Evolutionary conservation across 768 basidiomycete genomes (phyloP), one percentile per base, ranked within the genome.

Genomic region (Pleurotus djamor): DNA sequence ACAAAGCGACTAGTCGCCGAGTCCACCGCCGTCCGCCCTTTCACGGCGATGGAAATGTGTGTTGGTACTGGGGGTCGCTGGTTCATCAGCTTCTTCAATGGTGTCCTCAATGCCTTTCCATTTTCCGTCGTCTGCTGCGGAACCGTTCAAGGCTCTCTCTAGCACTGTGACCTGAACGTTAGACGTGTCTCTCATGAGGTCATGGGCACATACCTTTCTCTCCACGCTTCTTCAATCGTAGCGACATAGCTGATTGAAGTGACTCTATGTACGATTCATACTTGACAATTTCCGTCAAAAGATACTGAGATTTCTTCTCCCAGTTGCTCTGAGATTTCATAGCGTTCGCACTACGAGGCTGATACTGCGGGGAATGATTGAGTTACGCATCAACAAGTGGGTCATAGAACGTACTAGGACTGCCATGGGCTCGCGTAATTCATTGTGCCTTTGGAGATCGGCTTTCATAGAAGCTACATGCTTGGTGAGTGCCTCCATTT

Each of bases 241-340:
- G 79, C 7, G 79, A 77, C 88, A 95, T 96, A 38, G 91, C 96
- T 4, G 78, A 74, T 69, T 89, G 85, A 34, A 99, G 80, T 5
- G 94, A 92, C 63, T 96, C 94, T 58, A 96, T 89, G 71, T 99
- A 99, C 13, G 91, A 91, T 56, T 93, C 88, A 72, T 98, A 98
- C 71, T 98, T 98, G 69, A 94, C 92, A 44, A 94, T 92, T 75
- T 99, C 96, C 7, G 90, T 85, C 56, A 95, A 80, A 49, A 98
- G 76, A 70, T 92, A 92, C 67, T 92, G 88, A 2, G 92, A 94
- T 69, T 91, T 96, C 69, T 86, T 89, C 74, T 92, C 91, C 94
- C 95, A 98, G 69, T 99, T 99, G 61, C 83, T 82, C 65, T 85
- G 80, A 0, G 97, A 88, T 73, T 88, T 98, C 64, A 78, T 66